Base-by-base conservation (phyloP, 1,284 basidiomycete genomes). In the Clitocybe nebularis region DNA sequence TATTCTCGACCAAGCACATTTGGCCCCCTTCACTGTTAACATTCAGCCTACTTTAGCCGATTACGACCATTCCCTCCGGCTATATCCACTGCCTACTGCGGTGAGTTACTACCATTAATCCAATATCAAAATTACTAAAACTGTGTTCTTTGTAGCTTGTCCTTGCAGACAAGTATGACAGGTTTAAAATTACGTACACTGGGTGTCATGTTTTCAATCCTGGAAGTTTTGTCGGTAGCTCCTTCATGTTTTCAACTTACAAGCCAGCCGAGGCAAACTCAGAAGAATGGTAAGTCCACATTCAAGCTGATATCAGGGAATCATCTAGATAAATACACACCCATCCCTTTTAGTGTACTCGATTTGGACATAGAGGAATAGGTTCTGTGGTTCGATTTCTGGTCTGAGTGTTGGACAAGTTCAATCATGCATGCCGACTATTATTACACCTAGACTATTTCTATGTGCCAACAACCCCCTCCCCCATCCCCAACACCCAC, bases 161-260 rank as follows among this genome's bases (percentile, higher is more conserved):
- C n/a, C 74, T 99, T 8, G 96, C 96, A 1, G 96, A 99, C 67
- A 93, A 88, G 62, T 98, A 96, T 61, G 94, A 98, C 58, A 79
- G 89, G 25, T 99, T 91, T 63, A 93, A 96, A 56, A 74, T 98
- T 52, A 99, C 94, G 1, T 99, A 99, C 60, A 94, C 95, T 50
- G 93, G 92, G 4, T 99, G 96, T 58, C 95, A 98, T 64, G 96
- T 99, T 21, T 93, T 99, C 73, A 99, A 99, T 62, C 96, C 96
- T 0, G 95, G 96, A 9, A 82, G 84, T 40, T 93, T 94, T 57
- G 70, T 92, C 11, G 81, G 86, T 5, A 85, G 78, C 33, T 75
- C 84, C 2, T 86, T 89, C 53, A 75, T 79, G 11, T 94, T 93
- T 68, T 89, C 87, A n/a, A 87, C 89, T 11, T 95, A 93, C 57